phyloP scores from a whole-genome alignment of 2,329 filamentous ascomycete species.

The Phyllosticta capitalensis region DNA sequence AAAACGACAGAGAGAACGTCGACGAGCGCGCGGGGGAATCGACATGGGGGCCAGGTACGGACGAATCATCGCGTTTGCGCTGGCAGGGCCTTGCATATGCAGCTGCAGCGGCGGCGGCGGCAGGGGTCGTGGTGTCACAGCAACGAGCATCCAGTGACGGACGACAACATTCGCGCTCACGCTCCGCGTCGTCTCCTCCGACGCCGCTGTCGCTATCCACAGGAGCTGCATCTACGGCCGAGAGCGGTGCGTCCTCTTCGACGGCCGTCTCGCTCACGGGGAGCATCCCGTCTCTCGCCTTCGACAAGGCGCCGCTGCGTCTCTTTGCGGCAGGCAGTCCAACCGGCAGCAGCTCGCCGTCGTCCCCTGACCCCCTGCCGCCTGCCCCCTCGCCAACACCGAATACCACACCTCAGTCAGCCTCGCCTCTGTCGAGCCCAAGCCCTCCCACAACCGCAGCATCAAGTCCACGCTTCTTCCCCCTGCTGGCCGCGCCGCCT shows the following conservation, averaged over 20 bases:
- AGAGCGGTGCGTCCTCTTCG: background rate
- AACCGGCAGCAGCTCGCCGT: background rate
- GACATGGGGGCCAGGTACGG: background rate
- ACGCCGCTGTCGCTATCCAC: background rate
- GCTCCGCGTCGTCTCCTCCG: background rate
- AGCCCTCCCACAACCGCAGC: background rate
- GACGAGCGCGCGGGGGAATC: constrained; percentile 3
- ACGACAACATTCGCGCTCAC: background rate
- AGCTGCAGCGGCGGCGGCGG: constrained; percentile 4
- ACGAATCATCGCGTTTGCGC: background rate
- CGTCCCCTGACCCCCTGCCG: background rate
- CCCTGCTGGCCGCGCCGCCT: background rate
- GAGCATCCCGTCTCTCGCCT: background rate
- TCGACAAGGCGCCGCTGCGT: background rate
- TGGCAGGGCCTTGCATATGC: constrained; percentile 6
- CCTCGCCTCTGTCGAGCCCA: background rate
- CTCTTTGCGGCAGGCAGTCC: background rate
- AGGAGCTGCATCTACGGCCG: background rate
- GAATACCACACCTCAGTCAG: background rate
- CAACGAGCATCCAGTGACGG: background rate
- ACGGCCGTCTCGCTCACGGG: background rate
- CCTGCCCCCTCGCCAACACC: background rate
- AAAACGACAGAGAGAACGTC: background rate
- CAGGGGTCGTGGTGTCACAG: background rate
- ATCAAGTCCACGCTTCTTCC: background rate